Evolutionary conservation across 1,284 basidiomycete genomes (phyloP).

Genomic region (Vanrija pseudolonga): DNA sequence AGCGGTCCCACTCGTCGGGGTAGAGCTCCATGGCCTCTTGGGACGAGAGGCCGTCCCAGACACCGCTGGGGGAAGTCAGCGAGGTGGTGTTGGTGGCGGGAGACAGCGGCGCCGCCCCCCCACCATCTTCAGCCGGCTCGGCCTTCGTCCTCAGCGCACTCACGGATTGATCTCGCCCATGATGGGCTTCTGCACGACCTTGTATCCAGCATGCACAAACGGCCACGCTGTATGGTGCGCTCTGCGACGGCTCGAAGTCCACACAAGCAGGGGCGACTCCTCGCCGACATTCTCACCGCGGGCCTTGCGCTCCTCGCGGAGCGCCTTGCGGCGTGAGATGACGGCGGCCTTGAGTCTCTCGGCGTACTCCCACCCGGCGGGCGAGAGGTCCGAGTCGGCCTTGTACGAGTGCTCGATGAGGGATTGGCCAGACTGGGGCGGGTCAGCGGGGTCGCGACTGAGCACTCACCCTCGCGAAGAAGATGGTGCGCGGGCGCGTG

Average conservation of each 20-base stretch:
- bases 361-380: slow-evolving; percentile 92
- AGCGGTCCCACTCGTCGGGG: slow-evolving; percentile 90
- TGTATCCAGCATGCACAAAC: slow-evolving; percentile 67
- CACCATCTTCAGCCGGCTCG: too few relatives aligned
- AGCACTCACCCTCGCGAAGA: slow-evolving; percentile 75
- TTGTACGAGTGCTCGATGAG: slow-evolving; percentile 98
- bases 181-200: slow-evolving; percentile 89
- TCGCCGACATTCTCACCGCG: slow-evolving; percentile 53
- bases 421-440: slow-evolving; percentile 81
- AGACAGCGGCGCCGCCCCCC: too few relatives aligned
- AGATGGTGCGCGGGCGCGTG: slow-evolving; percentile 83
- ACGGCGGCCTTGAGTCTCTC: slow-evolving; percentile 81
- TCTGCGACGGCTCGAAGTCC: slow-evolving; percentile 90
- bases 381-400: slow-evolving; percentile 93
- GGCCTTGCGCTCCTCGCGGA: slow-evolving; percentile 60
- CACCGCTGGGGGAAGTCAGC: slow-evolving; percentile 52
- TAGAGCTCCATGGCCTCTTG: slow-evolving; percentile 86
- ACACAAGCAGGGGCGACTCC: slow-evolving; percentile 75
- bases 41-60: slow-evolving; percentile 90
- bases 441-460: background rate
- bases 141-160: slow-evolving; percentile 7
- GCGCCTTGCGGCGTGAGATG: slow-evolving; percentile 61
- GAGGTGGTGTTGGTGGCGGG: too few relatives aligned
- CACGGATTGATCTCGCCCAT: slow-evolving; percentile 95
- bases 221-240: slow-evolving; percentile 96